These are phyloP conservation scores for Solanum peruvianum DNA, from an alignment of 257 asterid genomes.

Conservation along the genomic window DNA sequence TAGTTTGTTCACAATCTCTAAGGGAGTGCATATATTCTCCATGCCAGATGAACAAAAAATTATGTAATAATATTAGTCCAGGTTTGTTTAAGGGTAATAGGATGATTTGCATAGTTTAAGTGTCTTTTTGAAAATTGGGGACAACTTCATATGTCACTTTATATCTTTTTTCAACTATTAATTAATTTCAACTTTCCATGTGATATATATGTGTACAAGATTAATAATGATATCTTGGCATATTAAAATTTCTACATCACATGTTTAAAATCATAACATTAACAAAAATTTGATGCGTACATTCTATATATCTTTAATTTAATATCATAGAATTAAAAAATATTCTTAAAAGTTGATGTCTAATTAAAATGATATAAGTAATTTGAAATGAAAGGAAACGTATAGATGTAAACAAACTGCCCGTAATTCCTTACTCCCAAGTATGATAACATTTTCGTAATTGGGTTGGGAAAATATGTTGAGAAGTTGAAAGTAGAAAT, in stretches of 20 bases:
- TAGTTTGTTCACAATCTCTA: too few species aligned
- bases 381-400: background rate
- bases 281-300: too few species aligned
- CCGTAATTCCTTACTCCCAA: background rate
- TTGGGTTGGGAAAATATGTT: background rate
- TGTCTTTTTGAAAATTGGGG: too few species aligned
- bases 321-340: background rate
- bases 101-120: too few species aligned
- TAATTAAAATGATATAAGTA: background rate
- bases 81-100: too few species aligned
- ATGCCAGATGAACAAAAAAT: too few species aligned
- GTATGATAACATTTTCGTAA: background rate
- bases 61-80: too few species aligned
- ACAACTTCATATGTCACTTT: too few species aligned
- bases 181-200: background rate
- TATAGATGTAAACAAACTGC: background rate
- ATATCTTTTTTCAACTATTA: background rate
- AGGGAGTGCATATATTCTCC: too few species aligned
- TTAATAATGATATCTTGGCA: background rate
- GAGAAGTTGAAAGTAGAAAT: background rate
- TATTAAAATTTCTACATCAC: too few species aligned
- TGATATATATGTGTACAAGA: background rate
- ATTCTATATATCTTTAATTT: background rate
- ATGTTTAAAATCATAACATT: too few species aligned
- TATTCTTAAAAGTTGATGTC: background rate